Base-by-base conservation (phyloP, 2,329 filamentous ascomycete genomes). In the Dissoconium aciculare region DNA sequence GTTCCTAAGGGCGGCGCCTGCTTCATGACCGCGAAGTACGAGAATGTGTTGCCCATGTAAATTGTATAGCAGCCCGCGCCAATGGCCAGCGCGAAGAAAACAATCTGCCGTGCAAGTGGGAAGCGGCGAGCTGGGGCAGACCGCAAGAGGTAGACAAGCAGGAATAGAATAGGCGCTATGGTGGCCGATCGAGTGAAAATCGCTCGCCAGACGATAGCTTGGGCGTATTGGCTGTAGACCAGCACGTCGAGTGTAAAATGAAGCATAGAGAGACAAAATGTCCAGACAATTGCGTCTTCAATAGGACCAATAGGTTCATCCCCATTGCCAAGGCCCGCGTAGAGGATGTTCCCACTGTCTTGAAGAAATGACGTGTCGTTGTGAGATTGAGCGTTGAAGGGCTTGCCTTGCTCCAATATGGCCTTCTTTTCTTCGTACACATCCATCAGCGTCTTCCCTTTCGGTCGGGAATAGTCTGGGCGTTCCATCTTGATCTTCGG, bases 1-100 rank as follows among this genome's bases (percentile, higher is more conserved):
- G 81, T 87, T 0, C 83, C 89, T 10, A 94, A 54, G 4, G 84
- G 75, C n/a, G 89, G 89, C 0, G 84, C 79, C 40, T 73, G 74
- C 60, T 93, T 91, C 82, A 95, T 85, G 12, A 92, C 74, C 5
- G 79, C 78, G 44, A 91, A 73, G 48, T 94, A 95, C 4, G 77
- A 72, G 41, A 74, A 71, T 16, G 63, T 67, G 48, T 94, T 95
- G 15, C 79, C 83, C 31, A 85, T 72, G 43, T 80, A 64, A 28
- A 95, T 75, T 39, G 94, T 62, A 54, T 83, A 85, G 56, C 74
- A 81, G 1, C 89, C 89, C 0, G 71, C 61, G 6, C 50, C 53
- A 5, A 76, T 55, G 41, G 76, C 73, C 14, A 66, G 59, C 11
- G 48, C 49, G 37, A 83, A 67, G 59, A 87, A 89, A 31, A 80